Evolutionary conservation across 2,329 filamentous ascomycete species (phyloP).

Genomic region (Paracoccidioides brasiliensis): DNA sequence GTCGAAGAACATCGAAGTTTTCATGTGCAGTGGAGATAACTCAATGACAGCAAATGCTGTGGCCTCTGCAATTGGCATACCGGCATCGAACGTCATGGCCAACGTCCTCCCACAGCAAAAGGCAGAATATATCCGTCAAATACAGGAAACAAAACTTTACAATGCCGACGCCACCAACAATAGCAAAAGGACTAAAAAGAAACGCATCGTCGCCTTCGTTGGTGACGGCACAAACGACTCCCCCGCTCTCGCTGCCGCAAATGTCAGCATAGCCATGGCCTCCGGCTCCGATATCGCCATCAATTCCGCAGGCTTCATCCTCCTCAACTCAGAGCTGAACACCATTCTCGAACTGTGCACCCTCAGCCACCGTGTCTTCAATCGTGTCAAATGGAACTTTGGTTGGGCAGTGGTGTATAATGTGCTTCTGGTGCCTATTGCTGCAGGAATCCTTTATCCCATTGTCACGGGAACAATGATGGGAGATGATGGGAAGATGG

Average conservation of each 20-base stretch:
- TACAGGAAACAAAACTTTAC: conserved; percentile 25
- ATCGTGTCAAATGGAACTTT: conserved; percentile 73
- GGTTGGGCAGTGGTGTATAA: conserved; percentile 79
- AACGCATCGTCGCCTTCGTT: conserved; percentile 62
- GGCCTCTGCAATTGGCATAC: conserved; percentile 62
- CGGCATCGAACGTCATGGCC: conserved; percentile 61
- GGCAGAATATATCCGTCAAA: conserved; percentile 44
- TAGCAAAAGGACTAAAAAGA: conserved; percentile 13
- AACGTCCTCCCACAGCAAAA: conserved; percentile 79
- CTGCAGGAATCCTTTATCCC: conserved; percentile 65
- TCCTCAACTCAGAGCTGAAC: conserved; percentile 57
- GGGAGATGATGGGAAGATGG: conserved; percentile 19
- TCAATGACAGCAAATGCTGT: conserved; percentile 70
- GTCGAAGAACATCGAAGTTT: conserved; percentile 56
- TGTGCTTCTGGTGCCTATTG: conserved; percentile 60
- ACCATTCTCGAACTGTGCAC: conserved; percentile 61
- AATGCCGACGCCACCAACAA: conserved; percentile 1
- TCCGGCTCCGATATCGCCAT: conserved; percentile 73
- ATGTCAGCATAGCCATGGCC: conserved; percentile 71
- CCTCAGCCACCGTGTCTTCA: conserved; percentile 59
- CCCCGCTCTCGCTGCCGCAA: conserved; percentile 63
- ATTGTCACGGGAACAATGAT: conserved; percentile 31
- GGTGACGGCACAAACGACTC: conserved; percentile 83
- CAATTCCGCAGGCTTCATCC: conserved; percentile 67
- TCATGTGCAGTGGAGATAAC: conserved; percentile 92